phyloP scores from a whole-genome alignment of 805 yeast species.

The Lipomyces sp. region DNA sequence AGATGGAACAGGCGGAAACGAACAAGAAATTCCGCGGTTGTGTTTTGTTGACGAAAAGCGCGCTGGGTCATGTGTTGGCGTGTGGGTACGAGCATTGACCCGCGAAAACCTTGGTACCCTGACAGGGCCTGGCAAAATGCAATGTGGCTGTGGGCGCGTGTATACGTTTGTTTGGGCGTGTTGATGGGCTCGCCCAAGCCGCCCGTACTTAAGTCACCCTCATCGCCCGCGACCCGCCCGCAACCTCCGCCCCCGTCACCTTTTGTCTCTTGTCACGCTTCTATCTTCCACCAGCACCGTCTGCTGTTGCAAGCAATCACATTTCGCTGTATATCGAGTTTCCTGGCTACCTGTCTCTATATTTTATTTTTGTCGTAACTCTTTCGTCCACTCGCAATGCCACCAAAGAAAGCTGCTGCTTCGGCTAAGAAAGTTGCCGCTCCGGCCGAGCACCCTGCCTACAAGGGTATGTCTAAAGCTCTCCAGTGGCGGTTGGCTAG shows the following conservation, averaged over 20 bases:
- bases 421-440: slow-evolving; percentile 41
- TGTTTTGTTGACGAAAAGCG: neutral
- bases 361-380: slow-evolving; percentile 1
- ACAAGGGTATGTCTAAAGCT: slow-evolving; percentile 45
- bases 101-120: neutral
- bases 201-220: slow-evolving; percentile 7
- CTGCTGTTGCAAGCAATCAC: neutral
- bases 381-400: slow-evolving; percentile 26
- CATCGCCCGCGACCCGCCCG: slow-evolving; percentile 10
- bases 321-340: neutral
- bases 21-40: neutral
- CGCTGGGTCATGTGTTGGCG: neutral
- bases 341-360: neutral
- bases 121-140: neutral
- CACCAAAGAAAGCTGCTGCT: slow-evolving; percentile 39
- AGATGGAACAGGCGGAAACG: no score
- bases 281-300: neutral
- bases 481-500: slow-evolving; percentile 1
- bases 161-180: neutral
- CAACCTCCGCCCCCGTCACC: neutral
- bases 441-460: slow-evolving; percentile 44
- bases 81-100: neutral
- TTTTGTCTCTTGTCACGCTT: neutral
- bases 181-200: slow-evolving; percentile 7
- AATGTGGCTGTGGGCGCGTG: neutral